Evolutionary conservation across 139 green algal species (phyloP).

Genomic region (Micractinium sp.): DNA sequence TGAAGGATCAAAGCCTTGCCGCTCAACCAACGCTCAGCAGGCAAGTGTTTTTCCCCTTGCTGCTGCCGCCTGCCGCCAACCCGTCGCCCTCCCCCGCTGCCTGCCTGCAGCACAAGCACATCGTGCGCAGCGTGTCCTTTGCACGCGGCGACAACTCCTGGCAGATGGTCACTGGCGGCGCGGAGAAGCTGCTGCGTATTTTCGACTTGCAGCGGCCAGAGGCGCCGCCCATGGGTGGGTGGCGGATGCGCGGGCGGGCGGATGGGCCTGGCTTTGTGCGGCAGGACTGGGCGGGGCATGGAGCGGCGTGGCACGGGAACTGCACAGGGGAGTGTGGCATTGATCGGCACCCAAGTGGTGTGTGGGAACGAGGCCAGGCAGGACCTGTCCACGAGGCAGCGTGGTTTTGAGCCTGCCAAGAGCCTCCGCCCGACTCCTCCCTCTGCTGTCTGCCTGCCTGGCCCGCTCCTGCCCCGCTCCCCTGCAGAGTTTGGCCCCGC

Average conservation of each 20-base stretch:
- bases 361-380: not conserved
- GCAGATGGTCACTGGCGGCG: conserved; percentile 71
- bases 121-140: conserved; percentile 90
- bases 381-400: no score
- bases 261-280: not conserved
- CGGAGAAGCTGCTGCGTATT: conserved; percentile 92
- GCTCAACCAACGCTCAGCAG: not conserved
- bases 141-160: conserved; percentile 45
- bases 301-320: no score
- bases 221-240: conserved; percentile 65
- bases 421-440: not conserved
- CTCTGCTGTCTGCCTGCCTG: not conserved
- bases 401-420: no score
- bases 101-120: conserved; percentile 87
- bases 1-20: no score
- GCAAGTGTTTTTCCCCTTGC: not conserved
- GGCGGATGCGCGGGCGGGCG: not conserved
- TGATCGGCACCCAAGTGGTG: no score
- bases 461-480: no score
- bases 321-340: not conserved
- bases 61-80: not conserved
- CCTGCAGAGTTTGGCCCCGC: conserved; percentile 26
- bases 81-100: not conserved
- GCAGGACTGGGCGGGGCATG: no score
- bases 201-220: conserved; percentile 86